phyloP scores from a whole-genome alignment of 345 rosid genomes.

The Euclidium syriacum region DNA sequence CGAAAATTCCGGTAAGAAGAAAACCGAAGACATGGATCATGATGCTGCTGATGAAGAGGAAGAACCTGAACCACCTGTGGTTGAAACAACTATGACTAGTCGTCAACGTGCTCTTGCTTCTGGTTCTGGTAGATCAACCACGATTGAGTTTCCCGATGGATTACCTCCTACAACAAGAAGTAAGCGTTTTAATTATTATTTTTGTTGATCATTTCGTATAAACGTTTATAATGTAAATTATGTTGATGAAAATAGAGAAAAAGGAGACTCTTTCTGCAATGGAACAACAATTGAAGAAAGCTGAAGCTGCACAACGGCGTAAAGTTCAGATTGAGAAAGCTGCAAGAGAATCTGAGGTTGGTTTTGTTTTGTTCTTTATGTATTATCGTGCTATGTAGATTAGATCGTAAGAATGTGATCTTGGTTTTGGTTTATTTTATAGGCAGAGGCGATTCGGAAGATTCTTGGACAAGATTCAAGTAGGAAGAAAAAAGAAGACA shows the following conservation, averaged over 20 bases:
- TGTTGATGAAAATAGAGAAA: conserved; percentile 48
- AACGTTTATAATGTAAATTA: background rate
- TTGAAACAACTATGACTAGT: conserved; percentile 64
- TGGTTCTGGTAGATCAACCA: conserved; percentile 46
- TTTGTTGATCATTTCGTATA: background rate
- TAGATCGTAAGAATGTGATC: background rate
- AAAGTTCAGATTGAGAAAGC: conserved; percentile 89
- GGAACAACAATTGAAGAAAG: conserved; percentile 85
- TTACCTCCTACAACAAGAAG: conserved; percentile 91
- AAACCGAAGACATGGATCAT: conserved; percentile 48
- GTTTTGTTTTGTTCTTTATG: conserved; percentile 19
- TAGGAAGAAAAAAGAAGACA: conserved; percentile 84
- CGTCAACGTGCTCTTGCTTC: conserved; percentile 95
- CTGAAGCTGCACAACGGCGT: conserved; percentile 91
- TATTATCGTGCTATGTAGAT: background rate
- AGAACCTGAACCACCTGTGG: too few relatives aligned
- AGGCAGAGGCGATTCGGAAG: conserved; percentile 93
- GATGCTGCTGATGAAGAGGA: too few relatives aligned
- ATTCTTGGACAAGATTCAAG: conserved; percentile 93
- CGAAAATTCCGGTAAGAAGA: conserved; percentile 57
- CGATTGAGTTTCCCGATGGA: conserved; percentile 83
- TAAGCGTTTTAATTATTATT: conserved; percentile 36
- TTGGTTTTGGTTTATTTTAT: conserved; percentile 17
- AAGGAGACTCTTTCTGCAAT: conserved; percentile 80
- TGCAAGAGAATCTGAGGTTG: conserved; percentile 79